These are phyloP conservation scores for Lippia alba DNA, from an alignment of 305 asterid genomes.

Conservation along the genomic window DNA sequence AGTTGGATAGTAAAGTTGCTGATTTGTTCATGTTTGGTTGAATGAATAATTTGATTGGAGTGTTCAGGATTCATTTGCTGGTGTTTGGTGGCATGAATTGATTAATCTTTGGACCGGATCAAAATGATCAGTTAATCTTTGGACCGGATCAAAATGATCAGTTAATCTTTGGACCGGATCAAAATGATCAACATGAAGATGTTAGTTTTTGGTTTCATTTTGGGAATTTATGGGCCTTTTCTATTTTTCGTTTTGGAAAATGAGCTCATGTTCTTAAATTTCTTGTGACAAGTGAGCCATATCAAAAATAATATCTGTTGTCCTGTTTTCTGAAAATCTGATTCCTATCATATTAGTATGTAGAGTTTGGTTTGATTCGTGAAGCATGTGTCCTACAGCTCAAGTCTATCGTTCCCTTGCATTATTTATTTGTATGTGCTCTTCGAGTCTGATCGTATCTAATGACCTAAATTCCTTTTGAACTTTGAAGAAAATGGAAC, in stretches of 20 bases:
- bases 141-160: too few relatives aligned
- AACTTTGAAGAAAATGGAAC: conserved; percentile 71
- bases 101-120: too few relatives aligned
- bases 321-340: too few relatives aligned
- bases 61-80: neutral
- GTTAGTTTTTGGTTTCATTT: neutral
- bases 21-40: neutral
- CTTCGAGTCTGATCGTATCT: neutral
- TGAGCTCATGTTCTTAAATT: neutral
- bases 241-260: neutral
- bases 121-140: too few relatives aligned
- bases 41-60: neutral
- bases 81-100: neutral
- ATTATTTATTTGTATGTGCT: neutral
- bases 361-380: too few relatives aligned
- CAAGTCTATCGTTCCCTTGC: neutral
- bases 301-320: too few relatives aligned
- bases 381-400: too few relatives aligned
- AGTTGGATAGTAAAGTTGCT: too few relatives aligned
- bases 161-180: too few relatives aligned
- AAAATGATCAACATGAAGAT: neutral
- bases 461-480: conserved; percentile 13
- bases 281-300: too few relatives aligned
- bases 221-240: neutral
- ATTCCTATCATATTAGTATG: too few relatives aligned